Base-by-base conservation (phyloP, 78 protist genomes). In the Bodo saltans region DNA sequence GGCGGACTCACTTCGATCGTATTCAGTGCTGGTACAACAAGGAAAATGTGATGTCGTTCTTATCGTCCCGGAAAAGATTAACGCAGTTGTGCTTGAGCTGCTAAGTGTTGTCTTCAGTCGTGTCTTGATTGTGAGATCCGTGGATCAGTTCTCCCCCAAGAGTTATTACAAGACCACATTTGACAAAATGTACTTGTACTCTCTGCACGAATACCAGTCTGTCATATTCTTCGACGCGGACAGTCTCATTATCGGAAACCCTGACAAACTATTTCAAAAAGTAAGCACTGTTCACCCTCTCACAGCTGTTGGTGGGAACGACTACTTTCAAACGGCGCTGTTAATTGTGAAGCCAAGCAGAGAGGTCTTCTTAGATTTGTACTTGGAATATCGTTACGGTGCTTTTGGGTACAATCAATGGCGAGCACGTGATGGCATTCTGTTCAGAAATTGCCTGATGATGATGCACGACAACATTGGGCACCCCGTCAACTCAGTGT, bases 161-260 rank as follows among this genome's bases (percentile, higher is more conserved):
- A 37, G 17, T 2, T 28, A 12, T 17, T 12, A 38, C 67, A 76
- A 38, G 8, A 76, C 81, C 30, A 76, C 81, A 26, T 76, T 76
- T 27, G 81, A 76, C 69, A 76, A 76, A 67, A 42, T 39, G 27
- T 60, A 76, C 69, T 67, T 76, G 33, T 76, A 37, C 69, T 30
- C 8, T 27, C 69, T 76, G 37, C 38, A 47, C n/a, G 81, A 76
- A 32, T 76, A 76, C 69, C 28, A 23, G 4, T 28, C 8, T 17
- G 41, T 76, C 25, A 38, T 38, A 3, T 76, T 76, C 41, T 12
- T 76, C 32, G 81, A 76, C 41, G 81, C 81, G 67, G 81, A 76
- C 67, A 74, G 27, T 8, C 60, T 74, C 47, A 74, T 74, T 27
- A 26, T 74, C 21, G 12, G 29, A 21, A 74, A 74, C 67, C 79